phyloP scores from a whole-genome alignment of 2,329 filamentous ascomycete genomes.

The Neofusicoccum parvum region DNA sequence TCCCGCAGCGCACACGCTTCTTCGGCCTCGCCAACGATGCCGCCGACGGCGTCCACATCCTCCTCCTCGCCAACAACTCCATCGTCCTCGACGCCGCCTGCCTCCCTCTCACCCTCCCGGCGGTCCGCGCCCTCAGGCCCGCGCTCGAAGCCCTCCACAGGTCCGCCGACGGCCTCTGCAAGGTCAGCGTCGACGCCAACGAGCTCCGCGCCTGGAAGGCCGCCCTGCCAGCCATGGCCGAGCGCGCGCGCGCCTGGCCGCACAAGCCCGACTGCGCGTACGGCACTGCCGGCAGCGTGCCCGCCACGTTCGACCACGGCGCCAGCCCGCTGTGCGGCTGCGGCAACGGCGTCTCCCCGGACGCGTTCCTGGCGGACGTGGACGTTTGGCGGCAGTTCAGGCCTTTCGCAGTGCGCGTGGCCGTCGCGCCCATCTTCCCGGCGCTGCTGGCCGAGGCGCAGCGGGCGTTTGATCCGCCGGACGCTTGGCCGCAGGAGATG shows the following conservation, averaged over 20 bases:
- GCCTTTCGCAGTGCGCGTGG: conserved; percentile 32
- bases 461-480: background rate
- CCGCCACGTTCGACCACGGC: conserved; percentile 28
- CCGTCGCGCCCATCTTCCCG: conserved; percentile 36
- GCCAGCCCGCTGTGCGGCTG: conserved; percentile 37
- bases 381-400: conserved; percentile 23
- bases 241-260: conserved; percentile 43
- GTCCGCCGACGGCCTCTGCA: background rate
- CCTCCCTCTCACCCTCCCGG: conserved; percentile 29
- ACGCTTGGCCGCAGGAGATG: background rate
- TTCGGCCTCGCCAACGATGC: conserved; percentile 26
- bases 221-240: conserved; percentile 25
- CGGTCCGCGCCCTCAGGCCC: background rate
- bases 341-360: conserved; percentile 32
- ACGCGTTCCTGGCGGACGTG: conserved; percentile 23
- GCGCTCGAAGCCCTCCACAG: background rate
- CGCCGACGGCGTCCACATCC: conserved; percentile 23
- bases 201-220: conserved; percentile 26
- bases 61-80: conserved; percentile 33
- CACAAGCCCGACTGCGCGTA: conserved; percentile 40
- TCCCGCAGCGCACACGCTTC: background rate
- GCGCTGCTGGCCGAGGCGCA: no score
- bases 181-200: conserved; percentile 26
- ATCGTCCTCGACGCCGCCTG: conserved; percentile 38
- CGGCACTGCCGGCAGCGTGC: conserved; percentile 24